These are phyloP conservation scores for Metrosideros polymorpha DNA, from an alignment of 441 rosid species.

Conservation along the genomic window DNA sequence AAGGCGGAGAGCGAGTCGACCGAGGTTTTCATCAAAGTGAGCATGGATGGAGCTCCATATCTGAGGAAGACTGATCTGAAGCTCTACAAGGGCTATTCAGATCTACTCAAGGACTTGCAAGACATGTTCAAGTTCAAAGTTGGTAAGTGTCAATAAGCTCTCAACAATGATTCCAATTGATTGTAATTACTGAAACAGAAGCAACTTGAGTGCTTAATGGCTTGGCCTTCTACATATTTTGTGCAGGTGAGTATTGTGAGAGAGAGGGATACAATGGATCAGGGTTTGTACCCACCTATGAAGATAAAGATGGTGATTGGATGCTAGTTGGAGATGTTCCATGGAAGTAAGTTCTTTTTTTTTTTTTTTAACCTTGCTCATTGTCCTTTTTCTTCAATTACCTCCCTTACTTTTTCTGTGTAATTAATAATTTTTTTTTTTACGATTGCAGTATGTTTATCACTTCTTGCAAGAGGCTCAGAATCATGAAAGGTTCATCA, in stretches of 20 bases:
- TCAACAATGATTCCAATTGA: background rate
- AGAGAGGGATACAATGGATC: constrained; percentile 12
- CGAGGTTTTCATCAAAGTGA: constrained; percentile 2
- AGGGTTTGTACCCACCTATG: constrained; percentile 8
- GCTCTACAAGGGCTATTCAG: constrained; percentile 2
- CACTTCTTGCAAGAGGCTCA: constrained; percentile 9
- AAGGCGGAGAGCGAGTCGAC: background rate
- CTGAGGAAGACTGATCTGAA: constrained; percentile 12
- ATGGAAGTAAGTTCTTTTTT: constrained; percentile 1
- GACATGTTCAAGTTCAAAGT: constrained; percentile 8
- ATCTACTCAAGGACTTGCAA: constrained; percentile 6
- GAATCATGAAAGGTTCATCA: constrained; percentile 13
- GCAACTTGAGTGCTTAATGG: background rate
- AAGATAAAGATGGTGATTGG: constrained; percentile 13
- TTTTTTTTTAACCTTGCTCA: background rate
- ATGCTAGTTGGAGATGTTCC: constrained; percentile 13
- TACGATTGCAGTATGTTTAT: constrained; percentile 1
- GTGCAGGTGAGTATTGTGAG: constrained; percentile 1
- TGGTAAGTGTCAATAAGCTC: background rate
- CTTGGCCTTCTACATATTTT: background rate
- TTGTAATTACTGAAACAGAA: background rate
- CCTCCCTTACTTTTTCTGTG: background rate
- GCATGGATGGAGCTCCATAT: constrained; percentile 15
- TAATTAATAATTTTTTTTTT: background rate
- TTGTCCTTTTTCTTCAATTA: background rate